phyloP scores from a whole-genome alignment of 768 basidiomycete species.

The Lactifluus volemus region DNA sequence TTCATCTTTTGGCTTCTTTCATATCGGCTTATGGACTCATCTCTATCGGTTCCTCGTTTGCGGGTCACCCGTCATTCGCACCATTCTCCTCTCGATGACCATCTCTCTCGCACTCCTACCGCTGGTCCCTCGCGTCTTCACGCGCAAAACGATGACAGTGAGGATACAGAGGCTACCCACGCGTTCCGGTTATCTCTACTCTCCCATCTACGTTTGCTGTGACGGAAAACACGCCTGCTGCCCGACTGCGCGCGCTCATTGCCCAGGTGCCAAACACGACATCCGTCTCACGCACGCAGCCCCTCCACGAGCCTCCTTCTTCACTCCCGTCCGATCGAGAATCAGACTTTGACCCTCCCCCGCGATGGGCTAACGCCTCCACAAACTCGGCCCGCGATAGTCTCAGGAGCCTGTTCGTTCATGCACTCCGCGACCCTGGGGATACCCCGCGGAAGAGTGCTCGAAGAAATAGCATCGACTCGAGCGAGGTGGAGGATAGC shows the following conservation, averaged over 20 bases:
- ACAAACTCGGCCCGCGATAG: conserved; percentile 14
- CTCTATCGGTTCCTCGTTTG: conserved; percentile 7
- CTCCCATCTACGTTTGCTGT: conserved; percentile 14
- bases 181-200: conserved; percentile 12
- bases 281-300: conserved; percentile 13
- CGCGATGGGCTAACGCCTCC: conserved; percentile 9
- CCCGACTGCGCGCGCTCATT: conserved; percentile 17
- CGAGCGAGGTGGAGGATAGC: conserved; percentile 21
- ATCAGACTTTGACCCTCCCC: conserved; percentile 19
- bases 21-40: conserved; percentile 9
- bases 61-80: conserved; percentile 12
- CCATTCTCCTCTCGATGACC: conserved; percentile 4
- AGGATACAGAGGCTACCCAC: conserved; percentile 19
- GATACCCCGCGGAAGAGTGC: conserved; percentile 6
- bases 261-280: conserved; percentile 14
- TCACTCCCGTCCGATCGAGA: conserved; percentile 17
- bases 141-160: conserved; percentile 11
- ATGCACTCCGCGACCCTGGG: conserved; percentile 14
- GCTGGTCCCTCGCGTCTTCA: conserved; percentile 18
- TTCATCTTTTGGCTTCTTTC: conserved; percentile 1
- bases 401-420: conserved; percentile 14
- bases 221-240: conserved; percentile 15
- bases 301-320: conserved; percentile 18
- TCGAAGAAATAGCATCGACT: conserved; percentile 20
- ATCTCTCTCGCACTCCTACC: conserved; percentile 11